Base-by-base conservation (phyloP, 2,329 filamentous ascomycete species). In the Fusarium sp. region DNA sequence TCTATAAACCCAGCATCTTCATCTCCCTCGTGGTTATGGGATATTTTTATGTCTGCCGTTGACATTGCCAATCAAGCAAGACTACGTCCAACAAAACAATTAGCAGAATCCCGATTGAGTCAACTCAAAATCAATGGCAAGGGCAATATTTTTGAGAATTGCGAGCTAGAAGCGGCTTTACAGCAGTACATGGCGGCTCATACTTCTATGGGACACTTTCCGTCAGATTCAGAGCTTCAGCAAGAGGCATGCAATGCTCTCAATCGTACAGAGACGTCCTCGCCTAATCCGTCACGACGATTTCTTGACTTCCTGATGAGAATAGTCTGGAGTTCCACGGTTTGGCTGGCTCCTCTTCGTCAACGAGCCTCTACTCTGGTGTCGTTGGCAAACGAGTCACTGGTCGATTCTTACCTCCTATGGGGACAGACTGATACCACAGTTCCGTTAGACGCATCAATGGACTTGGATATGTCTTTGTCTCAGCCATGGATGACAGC, bases 91-190 rank as follows among this genome's bases (percentile, higher is more conserved):
- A 71, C 64, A 0, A 71, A 71, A 1, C 68, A 71, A 5, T 9
- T 71, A 2, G 55, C 68, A 1, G 64, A 71, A 13, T 60, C 63
- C 0, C 14, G 68, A 5, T 10, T 71, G 0, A 71, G 68, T 10
- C 68, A 71, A 0, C 4, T 71, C 1, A 69, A 71, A n/a, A 71
- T 71, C 1, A 71, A 71, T 1, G 63, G 68, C 5, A 71, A 71
- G 20, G 64, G 68, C 3, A 69, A 68, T 9, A 71, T 70, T 1
- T 70, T 70, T 46, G 68, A 70, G 28, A 70, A 70, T 3, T 71
- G 68, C 2, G 68, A 71, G 40, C 54, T 72, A 1, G 68, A 71
- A 18, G 43, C 66, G 7, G 15, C 68, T 1, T 6, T 71, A 1
- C 54, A 65, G 5, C 68, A 69, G 4, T 66, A 72, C 9, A 53